Conservation (phyloP, 306 rosid species). For the Nissolia schottii region DNA sequence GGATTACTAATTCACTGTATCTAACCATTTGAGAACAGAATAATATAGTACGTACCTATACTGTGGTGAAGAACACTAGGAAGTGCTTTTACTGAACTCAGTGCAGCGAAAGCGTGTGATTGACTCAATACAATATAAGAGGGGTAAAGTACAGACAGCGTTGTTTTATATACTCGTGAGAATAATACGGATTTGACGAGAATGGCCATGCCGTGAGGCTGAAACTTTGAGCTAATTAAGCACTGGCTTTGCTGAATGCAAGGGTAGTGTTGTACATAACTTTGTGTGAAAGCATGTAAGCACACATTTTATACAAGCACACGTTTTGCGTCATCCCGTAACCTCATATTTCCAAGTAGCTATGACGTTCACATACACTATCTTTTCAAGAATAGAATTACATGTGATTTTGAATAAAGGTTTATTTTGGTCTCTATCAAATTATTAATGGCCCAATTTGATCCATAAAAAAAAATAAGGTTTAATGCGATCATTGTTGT, state of each 20-base stretch:
- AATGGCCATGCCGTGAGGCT: background rate
- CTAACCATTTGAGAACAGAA: background rate
- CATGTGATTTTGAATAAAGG: too few relatives aligned
- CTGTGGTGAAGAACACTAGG: background rate
- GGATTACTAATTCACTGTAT: too few relatives aligned
- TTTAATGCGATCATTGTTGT: too few relatives aligned
- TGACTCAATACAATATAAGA: background rate
- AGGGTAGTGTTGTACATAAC: background rate
- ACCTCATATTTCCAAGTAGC: too few relatives aligned
- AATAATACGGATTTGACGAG: background rate
- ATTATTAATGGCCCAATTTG: too few relatives aligned
- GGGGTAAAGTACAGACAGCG: background rate
- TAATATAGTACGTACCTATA: background rate
- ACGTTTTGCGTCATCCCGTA: background rate
- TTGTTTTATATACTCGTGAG: background rate
- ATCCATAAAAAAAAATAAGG: too few relatives aligned
- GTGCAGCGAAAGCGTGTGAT: background rate
- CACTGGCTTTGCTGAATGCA: background rate
- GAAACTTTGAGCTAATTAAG: too few relatives aligned
- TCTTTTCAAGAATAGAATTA: too few relatives aligned
- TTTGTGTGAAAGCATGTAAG: background rate
- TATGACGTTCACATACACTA: too few relatives aligned
- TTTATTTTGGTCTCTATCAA: too few relatives aligned
- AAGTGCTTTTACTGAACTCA: background rate
- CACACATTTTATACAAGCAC: too few relatives aligned